phyloP scores from a whole-genome alignment of 371 early-diverging fungal species.

The Saksenaea oblongispora region DNA sequence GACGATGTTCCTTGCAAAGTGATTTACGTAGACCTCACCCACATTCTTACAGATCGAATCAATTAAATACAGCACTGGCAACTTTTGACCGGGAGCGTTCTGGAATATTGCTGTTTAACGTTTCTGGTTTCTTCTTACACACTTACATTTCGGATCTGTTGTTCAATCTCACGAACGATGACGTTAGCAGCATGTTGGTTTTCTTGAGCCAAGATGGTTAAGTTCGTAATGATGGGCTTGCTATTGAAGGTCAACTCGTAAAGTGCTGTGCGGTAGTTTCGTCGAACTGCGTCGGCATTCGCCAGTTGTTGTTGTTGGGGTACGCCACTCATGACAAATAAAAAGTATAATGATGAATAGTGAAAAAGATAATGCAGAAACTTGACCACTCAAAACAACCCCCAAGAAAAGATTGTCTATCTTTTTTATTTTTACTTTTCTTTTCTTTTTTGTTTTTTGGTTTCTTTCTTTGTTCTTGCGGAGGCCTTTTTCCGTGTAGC shows the following conservation, averaged over 20 bases:
- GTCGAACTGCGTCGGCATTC: constrained; percentile 36
- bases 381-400: constrained; percentile 2
- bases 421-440: constrained; percentile 6
- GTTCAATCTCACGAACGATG: constrained; percentile 85
- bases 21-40: constrained; percentile 70
- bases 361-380: constrained; percentile 26
- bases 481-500: background rate
- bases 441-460: constrained; percentile 4
- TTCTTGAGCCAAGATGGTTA: constrained; percentile 86
- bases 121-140: background rate
- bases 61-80: constrained; percentile 87
- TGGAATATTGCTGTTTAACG: constrained; percentile 27
- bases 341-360: constrained; percentile 10
- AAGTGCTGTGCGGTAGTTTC: constrained; percentile 35
- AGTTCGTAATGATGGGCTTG: constrained; percentile 86
- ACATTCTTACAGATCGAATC: constrained; percentile 94
- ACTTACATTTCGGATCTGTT: constrained; percentile 78
- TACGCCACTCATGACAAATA: constrained; percentile 17
- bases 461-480: constrained; percentile 7
- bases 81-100: constrained; percentile 76
- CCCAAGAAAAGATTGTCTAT: constrained; percentile 6
- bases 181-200: constrained; percentile 62
- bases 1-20: constrained; percentile 74
- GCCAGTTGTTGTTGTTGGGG: constrained; percentile 22
- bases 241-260: constrained; percentile 86